These are phyloP conservation scores for Basidiobolus meristosporus DNA, from an alignment of 371 early-diverging fungal species.

Conservation along the genomic window DNA sequence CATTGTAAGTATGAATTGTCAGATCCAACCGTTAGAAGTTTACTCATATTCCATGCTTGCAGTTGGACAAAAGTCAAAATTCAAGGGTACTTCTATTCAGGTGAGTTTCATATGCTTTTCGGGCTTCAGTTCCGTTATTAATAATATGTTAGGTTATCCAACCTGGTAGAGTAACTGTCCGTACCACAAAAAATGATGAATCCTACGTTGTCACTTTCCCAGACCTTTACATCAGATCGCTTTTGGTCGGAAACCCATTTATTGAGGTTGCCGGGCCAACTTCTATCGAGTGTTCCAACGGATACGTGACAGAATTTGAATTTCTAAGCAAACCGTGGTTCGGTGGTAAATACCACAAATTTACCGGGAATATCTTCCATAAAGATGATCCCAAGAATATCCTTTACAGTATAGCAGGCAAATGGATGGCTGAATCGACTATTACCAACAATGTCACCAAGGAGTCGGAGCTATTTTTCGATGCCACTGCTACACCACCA, in stretches of 20 bases:
- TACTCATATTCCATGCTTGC: no score
- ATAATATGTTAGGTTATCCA: slow-evolving; percentile 16
- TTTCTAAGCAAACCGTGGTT: slow-evolving; percentile 29
- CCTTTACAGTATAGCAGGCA: slow-evolving; percentile 1
- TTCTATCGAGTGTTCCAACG: slow-evolving; percentile 21
- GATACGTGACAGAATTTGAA: slow-evolving; percentile 17
- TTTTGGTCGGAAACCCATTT: slow-evolving; percentile 29
- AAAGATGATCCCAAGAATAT: slow-evolving; percentile 2
- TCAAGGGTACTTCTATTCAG: slow-evolving; percentile 34
- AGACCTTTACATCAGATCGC: slow-evolving; percentile 26
- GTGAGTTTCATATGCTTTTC: not conserved
- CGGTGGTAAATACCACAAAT: slow-evolving; percentile 23
- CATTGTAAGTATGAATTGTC: slow-evolving; percentile 38
- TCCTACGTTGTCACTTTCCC: slow-evolving; percentile 31
- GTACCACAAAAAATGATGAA: slow-evolving; percentile 18
- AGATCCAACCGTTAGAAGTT: no score
- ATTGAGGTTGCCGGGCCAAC: slow-evolving; percentile 28
- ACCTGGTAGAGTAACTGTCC: slow-evolving; percentile 22
- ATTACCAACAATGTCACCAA: slow-evolving; percentile 1
- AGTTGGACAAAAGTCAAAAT: slow-evolving; percentile 33
- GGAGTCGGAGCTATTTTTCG: not conserved
- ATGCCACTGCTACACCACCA: slow-evolving; percentile 9
- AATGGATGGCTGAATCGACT: slow-evolving; percentile 4
- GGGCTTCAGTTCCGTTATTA: no score
- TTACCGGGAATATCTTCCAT: slow-evolving; percentile 14